These are phyloP conservation scores for Niebla homalea DNA, from an alignment of 495 filamentous ascomycete genomes.

Conservation along the genomic window DNA sequence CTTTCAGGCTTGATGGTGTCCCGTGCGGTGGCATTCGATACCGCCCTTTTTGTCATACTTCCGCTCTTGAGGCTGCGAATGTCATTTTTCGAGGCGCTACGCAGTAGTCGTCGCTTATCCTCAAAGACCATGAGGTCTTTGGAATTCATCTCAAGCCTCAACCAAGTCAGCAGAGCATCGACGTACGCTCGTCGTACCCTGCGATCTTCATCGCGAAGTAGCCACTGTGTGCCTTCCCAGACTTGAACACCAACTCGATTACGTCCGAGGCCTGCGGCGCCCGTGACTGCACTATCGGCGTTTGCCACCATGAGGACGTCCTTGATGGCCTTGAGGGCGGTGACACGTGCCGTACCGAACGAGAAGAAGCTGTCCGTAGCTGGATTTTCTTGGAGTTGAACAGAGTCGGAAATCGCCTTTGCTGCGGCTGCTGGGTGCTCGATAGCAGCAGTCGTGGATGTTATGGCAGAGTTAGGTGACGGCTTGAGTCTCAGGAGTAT, in stretches of 20 bases:
- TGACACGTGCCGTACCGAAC: constrained; percentile 56
- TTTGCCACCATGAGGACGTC: constrained; percentile 70
- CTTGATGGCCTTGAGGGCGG: constrained; percentile 68
- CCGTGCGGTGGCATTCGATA: constrained; percentile 52
- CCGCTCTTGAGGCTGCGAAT: constrained; percentile 24
- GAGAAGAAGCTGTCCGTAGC: constrained; percentile 51
- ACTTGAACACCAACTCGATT: constrained; percentile 61
- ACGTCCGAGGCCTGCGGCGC: constrained; percentile 49
- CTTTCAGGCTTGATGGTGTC: constrained; percentile 38
- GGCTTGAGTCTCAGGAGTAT: constrained; percentile 68
- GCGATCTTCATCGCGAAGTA: constrained; percentile 62
- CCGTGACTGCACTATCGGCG: constrained; percentile 41
- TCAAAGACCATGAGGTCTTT: constrained; percentile 49
- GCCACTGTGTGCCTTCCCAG: constrained; percentile 88
- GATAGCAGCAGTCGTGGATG: constrained; percentile 28
- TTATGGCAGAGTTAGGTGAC: constrained; percentile 26
- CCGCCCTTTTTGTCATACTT: constrained; percentile 45
- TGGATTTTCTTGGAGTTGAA: constrained; percentile 28
- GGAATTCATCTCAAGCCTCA: constrained; percentile 62
- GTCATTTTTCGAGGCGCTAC: constrained; percentile 19
- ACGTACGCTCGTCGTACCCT: constrained; percentile 70
- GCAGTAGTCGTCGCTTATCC: constrained; percentile 19
- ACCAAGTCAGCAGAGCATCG: constrained; percentile 70
- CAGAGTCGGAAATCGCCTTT: constrained; percentile 23
- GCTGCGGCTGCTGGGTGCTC: constrained; percentile 27